A percentile compares a stretch with the other conserved stretches of the same genome.
Evolutionary conservation across 345 rosid species (phyloP).

Genomic region (Noccaea bulbosa): DNA sequence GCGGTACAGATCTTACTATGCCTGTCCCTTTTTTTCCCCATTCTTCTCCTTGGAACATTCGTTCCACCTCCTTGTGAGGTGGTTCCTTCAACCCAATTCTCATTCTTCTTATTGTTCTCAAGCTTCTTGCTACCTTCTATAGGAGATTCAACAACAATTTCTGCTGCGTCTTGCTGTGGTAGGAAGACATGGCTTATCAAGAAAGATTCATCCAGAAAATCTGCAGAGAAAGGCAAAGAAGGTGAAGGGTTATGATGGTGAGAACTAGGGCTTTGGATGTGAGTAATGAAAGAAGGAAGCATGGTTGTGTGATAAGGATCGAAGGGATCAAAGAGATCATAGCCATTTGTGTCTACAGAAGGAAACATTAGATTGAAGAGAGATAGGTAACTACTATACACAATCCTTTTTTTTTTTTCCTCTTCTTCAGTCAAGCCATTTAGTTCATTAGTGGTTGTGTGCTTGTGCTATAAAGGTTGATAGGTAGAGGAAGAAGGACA

Average conservation of each 20-base stretch:
- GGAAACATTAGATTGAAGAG: slow-evolving; percentile 44
- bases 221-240: slow-evolving; percentile 32
- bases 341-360: slow-evolving; percentile 45
- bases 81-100: slow-evolving; percentile 29
- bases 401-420: slow-evolving; percentile 4
- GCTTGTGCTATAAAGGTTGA: slow-evolving; percentile 37
- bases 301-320: slow-evolving; percentile 27
- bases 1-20: slow-evolving; percentile 86
- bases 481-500: slow-evolving; percentile 31
- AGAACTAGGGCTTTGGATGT: slow-evolving; percentile 42
- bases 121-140: slow-evolving; percentile 25
- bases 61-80: background rate
- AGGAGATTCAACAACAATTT: slow-evolving; percentile 17
- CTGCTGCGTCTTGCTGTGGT: slow-evolving; percentile 35
- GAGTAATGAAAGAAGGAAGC: slow-evolving; percentile 41
- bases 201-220: slow-evolving; percentile 37
- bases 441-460: slow-evolving; percentile 34
- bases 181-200: slow-evolving; percentile 35
- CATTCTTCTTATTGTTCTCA: slow-evolving; percentile 21
- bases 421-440: slow-evolving; percentile 26
- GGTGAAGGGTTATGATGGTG: slow-evolving; percentile 13
- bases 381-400: slow-evolving; percentile 15
- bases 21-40: slow-evolving; percentile 65
- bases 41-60: slow-evolving; percentile 43
- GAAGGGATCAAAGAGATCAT: slow-evolving; percentile 41